Conservation (phyloP, 192 early-diverging fungal genomes). For the Neocallimastix lanati region DNA sequence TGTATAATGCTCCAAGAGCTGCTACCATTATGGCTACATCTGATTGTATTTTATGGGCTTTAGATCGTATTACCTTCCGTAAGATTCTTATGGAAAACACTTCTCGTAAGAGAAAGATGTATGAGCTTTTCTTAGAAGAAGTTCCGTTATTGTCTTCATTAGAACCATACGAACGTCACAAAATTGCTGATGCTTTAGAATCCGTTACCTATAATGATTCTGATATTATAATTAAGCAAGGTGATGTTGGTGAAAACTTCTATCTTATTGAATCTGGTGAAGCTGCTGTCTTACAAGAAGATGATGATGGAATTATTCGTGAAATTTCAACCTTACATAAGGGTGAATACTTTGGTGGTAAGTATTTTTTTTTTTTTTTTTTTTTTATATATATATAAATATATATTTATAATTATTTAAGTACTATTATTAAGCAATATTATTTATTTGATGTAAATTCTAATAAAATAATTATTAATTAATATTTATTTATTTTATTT, state of each 20-base stretch:
- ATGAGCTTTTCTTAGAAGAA: conserved; percentile 89
- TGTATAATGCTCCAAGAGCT: conserved; percentile 97
- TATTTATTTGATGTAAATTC: too few relatives aligned
- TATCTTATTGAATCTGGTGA: conserved; percentile 91
- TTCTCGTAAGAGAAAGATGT: conserved; percentile 80
- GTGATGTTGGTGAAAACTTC: conserved; percentile 83
- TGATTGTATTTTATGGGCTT: conserved; percentile 77
- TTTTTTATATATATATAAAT: too few relatives aligned
- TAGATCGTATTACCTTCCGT: conserved; percentile 94
- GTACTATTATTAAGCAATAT: too few relatives aligned
- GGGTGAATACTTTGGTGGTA: background rate
- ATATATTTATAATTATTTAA: too few relatives aligned
- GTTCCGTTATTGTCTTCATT: conserved; percentile 74
- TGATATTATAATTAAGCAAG: conserved; percentile 73
- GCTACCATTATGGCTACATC: conserved; percentile 81
- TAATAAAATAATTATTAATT: too few relatives aligned
- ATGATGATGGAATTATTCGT: background rate
- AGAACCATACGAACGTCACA: conserved; percentile 92
- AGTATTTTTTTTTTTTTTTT: too few relatives aligned
- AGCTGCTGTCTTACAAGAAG: conserved; percentile 28
- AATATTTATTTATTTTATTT: too few relatives aligned
- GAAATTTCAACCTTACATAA: background rate
- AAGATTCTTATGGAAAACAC: conserved; percentile 97
- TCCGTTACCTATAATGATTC: conserved; percentile 67
- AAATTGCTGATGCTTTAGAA: conserved; percentile 95